A percentile compares a stretch with the other conserved stretches of the same genome.
Conservation (phyloP, 352 stramenopile species). For the Phytophthora palmivora region DNA sequence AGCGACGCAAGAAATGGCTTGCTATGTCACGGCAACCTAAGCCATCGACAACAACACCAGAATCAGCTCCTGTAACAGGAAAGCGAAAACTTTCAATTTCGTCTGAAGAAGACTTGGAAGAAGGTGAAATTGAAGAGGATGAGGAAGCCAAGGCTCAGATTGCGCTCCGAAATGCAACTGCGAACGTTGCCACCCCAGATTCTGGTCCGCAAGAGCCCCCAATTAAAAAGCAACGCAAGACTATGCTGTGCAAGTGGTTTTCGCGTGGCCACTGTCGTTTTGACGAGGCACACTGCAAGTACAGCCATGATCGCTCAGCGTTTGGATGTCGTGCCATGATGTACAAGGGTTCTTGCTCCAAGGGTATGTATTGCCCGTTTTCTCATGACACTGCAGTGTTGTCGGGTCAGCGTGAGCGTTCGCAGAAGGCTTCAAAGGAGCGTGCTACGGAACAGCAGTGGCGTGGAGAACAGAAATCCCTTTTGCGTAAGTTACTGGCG, state of each 20-base stretch:
- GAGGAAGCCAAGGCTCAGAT: constrained; percentile 33
- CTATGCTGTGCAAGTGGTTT: constrained; percentile 73
- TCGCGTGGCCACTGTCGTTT: constrained; percentile 68
- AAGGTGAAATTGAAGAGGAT: constrained; percentile 63
- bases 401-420: constrained; percentile 36
- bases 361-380: constrained; percentile 67
- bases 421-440: constrained; percentile 42
- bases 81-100: constrained; percentile 65
- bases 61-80: background rate
- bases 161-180: constrained; percentile 12
- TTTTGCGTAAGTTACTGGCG: constrained; percentile 78
- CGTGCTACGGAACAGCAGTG: constrained; percentile 66
- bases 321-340: constrained; percentile 71
- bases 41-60: background rate
- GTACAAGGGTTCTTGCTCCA: constrained; percentile 59
- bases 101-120: constrained; percentile 60
- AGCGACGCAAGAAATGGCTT: constrained; percentile 78
- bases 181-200: constrained; percentile 16
- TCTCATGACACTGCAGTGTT: constrained; percentile 58
- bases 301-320: constrained; percentile 69
- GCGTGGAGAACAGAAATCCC: constrained; percentile 67
- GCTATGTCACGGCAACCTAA: constrained; percentile 37
- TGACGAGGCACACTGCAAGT: constrained; percentile 59
- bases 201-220: constrained; percentile 26
- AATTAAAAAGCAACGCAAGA: constrained; percentile 53